Percentiles rank a stretch among this genome's conserved stretches.
Conservation (phyloP, 139 green algal species). For the Chlamydomonas incerta region DNA sequence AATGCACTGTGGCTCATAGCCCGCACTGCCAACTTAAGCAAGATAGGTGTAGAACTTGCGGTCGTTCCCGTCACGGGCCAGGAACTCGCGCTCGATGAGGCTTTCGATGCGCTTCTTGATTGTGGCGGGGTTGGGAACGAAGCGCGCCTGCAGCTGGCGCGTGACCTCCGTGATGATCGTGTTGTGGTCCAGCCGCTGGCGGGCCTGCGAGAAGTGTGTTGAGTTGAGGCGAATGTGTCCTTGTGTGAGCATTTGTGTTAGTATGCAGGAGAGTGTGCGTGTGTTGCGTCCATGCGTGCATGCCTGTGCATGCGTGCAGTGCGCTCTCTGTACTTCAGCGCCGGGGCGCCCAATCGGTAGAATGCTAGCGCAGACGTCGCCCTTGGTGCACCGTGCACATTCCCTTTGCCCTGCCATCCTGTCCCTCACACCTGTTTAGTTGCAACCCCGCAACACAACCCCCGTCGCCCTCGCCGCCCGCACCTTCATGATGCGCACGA, state of each 20-base stretch:
- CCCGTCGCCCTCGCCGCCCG: slow-evolving; percentile 59
- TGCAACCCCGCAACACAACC: too few relatives aligned
- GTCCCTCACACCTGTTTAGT: not conserved
- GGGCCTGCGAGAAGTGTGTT: not conserved
- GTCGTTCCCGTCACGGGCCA: slow-evolving; percentile 94
- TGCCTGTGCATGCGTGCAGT: too few relatives aligned
- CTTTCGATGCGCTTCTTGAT: slow-evolving; percentile 99
- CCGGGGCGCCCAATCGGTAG: too few relatives aligned
- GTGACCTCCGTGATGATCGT: slow-evolving; percentile 93
- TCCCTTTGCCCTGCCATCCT: too few relatives aligned
- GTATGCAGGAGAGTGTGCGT: too few relatives aligned
- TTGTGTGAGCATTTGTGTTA: too few relatives aligned
- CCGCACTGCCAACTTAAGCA: slow-evolving; percentile 69
- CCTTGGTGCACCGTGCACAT: too few relatives aligned
- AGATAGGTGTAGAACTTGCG: slow-evolving; percentile 93
- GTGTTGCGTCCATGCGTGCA: too few relatives aligned
- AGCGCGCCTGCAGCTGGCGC: slow-evolving; percentile 88
- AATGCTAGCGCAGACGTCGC: not conserved
- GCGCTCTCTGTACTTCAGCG: too few relatives aligned
- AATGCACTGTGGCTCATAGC: too few relatives aligned
- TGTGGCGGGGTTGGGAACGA: slow-evolving; percentile 90
- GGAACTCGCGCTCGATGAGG: slow-evolving; percentile 97
- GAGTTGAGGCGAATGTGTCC: too few relatives aligned
- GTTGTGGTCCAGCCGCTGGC: slow-evolving; percentile 89
- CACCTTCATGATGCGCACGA: slow-evolving; percentile 98